phyloP scores from a whole-genome alignment of 495 filamentous ascomycete species.

The Parathielavia appendiculata region DNA sequence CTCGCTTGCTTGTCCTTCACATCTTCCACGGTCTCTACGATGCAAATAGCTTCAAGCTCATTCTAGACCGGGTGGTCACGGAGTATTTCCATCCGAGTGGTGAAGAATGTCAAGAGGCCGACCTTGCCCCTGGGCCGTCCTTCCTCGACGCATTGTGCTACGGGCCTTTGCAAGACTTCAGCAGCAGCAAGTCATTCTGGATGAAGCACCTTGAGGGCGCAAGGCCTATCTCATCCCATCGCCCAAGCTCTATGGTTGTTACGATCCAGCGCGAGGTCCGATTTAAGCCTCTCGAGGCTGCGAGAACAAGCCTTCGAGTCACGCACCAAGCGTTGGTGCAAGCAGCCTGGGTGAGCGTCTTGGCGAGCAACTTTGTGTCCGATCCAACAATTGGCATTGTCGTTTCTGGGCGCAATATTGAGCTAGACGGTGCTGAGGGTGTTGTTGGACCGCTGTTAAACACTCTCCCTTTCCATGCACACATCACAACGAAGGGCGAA shows the following conservation, averaged over 20 bases:
- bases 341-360: constrained; percentile 59
- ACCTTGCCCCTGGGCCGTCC: constrained; percentile 23
- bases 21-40: constrained; percentile 90
- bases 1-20: constrained; percentile 49
- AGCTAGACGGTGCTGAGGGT: constrained; percentile 58
- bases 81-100: constrained; percentile 35
- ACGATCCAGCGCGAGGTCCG: constrained; percentile 21
- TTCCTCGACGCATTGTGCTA: constrained; percentile 51
- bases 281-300: constrained; percentile 38
- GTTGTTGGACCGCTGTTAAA: constrained; percentile 87
- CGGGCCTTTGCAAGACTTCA: constrained; percentile 53
- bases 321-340: constrained; percentile 72
- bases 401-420: constrained; percentile 64
- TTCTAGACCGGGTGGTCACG: constrained; percentile 54
- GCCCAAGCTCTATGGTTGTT: constrained; percentile 1
- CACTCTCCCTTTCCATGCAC: constrained; percentile 63
- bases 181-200: constrained; percentile 65
- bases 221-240: constrained; percentile 32
- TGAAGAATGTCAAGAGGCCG: constrained; percentile 2
- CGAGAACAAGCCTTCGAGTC: constrained; percentile 54
- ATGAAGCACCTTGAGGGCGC: constrained; percentile 45
- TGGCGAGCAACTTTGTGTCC: constrained; percentile 35
- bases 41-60: constrained; percentile 65
- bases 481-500: constrained; percentile 27
- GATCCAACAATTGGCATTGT: constrained; percentile 57